Conservation (phyloP, 2,329 filamentous ascomycete genomes). For the Microdochium nivale region DNA sequence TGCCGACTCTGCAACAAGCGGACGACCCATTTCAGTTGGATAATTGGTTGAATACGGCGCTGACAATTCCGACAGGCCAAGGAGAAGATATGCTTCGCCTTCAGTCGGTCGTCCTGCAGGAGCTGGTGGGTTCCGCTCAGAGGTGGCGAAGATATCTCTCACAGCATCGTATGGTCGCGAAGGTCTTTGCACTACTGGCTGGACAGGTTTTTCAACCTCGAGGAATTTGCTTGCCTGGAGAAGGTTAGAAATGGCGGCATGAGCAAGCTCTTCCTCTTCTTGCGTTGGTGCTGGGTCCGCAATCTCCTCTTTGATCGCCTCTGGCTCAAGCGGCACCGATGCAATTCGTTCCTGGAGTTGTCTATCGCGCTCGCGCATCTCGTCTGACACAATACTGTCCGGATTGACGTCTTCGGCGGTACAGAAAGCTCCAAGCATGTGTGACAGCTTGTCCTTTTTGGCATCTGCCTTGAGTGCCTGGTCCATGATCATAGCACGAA, state of each 20-base stretch:
- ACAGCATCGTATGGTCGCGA: conserved; percentile 35
- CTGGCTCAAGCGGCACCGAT: not conserved
- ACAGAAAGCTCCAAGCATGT: conserved; percentile 12
- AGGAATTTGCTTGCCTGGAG: not conserved
- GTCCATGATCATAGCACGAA: conserved; percentile 19
- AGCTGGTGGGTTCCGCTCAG: conserved; percentile 14
- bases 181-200: conserved; percentile 4
- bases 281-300: not conserved
- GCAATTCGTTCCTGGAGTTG: not conserved
- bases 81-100: conserved; percentile 16
- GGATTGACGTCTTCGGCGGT: conserved; percentile 10
- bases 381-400: conserved; percentile 17
- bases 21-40: conserved; percentile 1
- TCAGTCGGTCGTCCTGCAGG: conserved; percentile 8
- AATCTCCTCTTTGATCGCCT: not conserved
- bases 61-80: conserved; percentile 11
- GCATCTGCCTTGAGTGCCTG: conserved; percentile 13
- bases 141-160: conserved; percentile 29
- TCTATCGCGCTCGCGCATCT: conserved; percentile 19
- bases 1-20: conserved; percentile 5
- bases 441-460: conserved; percentile 10
- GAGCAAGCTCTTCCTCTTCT: not conserved
- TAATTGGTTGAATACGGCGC: not conserved
- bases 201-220: not conserved
- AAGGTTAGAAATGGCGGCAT: not conserved